Evolutionary conservation across 1,284 basidiomycete species (phyloP), one percentile per base, ranked within the genome.

Genomic region (Boletellus sp.): DNA sequence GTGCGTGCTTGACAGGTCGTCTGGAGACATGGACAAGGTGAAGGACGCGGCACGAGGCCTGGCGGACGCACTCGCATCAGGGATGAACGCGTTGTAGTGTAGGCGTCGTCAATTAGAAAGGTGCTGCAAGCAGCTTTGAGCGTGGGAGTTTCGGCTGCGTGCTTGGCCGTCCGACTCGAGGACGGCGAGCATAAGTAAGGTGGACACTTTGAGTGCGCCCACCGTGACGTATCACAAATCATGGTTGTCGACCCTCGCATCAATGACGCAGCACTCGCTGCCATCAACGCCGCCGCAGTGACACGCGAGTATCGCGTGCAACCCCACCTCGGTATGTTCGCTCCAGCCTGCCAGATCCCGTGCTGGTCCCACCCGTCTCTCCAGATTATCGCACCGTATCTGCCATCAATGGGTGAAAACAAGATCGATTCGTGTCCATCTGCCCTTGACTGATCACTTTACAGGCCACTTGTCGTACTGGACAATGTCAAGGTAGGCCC

Each of bases 301-400:
- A 91, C 89, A 41, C 80, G 76, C 61, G 84, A 91, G 68, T 91
- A 87, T 69, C 81, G 78, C 56, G 86, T 90, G 52, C 77, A 97
- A 60, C 95, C 94, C 38, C 90, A 94, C 69, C 76, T 97, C 56
- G 93, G 93, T 94, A 63, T 58, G 82, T 69, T 35, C 33, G 8
- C 38, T 26, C 35, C 25, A 22, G n/a, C 32, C 34, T n/a, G 22
- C 21, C 41, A 38, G 25, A 47, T 40, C 39, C 36, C 33, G 22
- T 41, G 32, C 22, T 14, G 33, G 22, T 41, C 46, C 49, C 58
- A 61, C 43, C 44, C 42, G 32, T 47, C 48, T 50, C 40, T 54
- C 39, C 67, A 94, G 93, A 97, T 71, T 97, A 97, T 72, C 82
- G 91, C 51, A 96, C 94, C 35, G 94, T 97, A 45, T 92, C 92